Percentiles rank a stretch among this genome's conserved stretches.
Evolutionary conservation across 1,284 basidiomycete species (phyloP).

Genomic region (Neotropicomus parvogracilis): DNA sequence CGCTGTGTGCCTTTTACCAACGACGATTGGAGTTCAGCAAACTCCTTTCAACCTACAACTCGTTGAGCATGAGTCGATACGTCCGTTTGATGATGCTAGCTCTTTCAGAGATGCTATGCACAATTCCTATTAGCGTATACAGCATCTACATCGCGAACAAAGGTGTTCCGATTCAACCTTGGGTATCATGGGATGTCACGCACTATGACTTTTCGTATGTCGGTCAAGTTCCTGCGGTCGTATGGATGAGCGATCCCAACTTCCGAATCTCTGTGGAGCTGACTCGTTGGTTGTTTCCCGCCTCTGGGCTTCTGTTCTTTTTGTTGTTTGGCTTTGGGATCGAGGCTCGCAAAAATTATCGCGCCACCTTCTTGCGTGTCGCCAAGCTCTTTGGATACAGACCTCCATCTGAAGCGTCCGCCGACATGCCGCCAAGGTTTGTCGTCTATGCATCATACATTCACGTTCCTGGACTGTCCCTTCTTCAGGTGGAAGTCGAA

Average conservation of each 20-base stretch:
- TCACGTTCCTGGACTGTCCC: neutral
- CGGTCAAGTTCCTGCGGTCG: conserved; percentile 27
- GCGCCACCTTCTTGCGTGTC: conserved; percentile 6
- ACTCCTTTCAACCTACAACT: conserved; percentile 26
- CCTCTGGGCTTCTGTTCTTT: conserved; percentile 41
- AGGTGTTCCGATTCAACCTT: conserved; percentile 36
- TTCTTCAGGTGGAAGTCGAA: conserved; percentile 10
- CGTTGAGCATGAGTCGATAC: conserved; percentile 46
- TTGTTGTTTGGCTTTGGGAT: conserved; percentile 41
- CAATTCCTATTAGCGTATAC: conserved; percentile 33
- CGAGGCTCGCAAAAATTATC: conserved; percentile 39
- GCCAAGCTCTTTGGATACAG: conserved; percentile 17
- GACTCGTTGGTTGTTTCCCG: conserved; percentile 39
- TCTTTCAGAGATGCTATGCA: conserved; percentile 40
- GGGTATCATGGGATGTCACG: conserved; percentile 40
- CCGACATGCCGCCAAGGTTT: conserved; percentile 9
- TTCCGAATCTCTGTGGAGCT: conserved; percentile 23
- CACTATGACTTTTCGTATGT: conserved; percentile 41
- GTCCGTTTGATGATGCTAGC: conserved; percentile 54
- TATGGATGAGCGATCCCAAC: conserved; percentile 25
- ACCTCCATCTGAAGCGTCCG: conserved; percentile 6
- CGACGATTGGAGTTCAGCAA: conserved; percentile 29
- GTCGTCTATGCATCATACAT: conserved; percentile 6
- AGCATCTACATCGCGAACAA: conserved; percentile 34
- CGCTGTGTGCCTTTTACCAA: conserved; percentile 29